Conservation (phyloP, 257 asterid genomes). For the Gynochthodes officinalis region DNA sequence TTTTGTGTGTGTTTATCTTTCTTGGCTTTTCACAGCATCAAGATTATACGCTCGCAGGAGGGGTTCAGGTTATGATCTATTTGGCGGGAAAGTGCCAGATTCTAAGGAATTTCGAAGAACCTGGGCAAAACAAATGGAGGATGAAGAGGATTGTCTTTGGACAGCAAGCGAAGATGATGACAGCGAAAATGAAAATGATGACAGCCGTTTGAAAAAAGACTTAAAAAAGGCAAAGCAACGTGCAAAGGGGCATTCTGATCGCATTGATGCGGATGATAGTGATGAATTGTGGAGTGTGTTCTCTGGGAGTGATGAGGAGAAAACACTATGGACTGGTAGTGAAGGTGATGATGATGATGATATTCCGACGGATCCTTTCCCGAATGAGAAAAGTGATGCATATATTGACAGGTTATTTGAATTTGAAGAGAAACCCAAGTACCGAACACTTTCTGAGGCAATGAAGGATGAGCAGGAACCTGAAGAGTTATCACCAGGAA, state of each 20-base stretch:
- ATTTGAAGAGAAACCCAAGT: conserved; percentile 78
- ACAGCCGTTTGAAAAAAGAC: conserved; percentile 61
- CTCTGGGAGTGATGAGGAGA: conserved; percentile 85
- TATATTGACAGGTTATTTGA: conserved; percentile 70
- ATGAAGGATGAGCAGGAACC: conserved; percentile 78
- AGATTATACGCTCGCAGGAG: conserved; percentile 59
- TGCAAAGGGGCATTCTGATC: conserved; percentile 48
- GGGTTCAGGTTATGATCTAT: conserved; percentile 63
- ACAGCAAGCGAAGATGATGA: conserved; percentile 75
- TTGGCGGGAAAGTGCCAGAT: conserved; percentile 59
- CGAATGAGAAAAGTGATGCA: conserved; percentile 69
- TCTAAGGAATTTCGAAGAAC: conserved; percentile 66
- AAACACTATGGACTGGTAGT: conserved; percentile 79
- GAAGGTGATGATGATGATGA: conserved; percentile 80
- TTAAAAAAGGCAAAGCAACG: conserved; percentile 72
- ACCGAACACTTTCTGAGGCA: conserved; percentile 64
- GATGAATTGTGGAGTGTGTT: conserved; percentile 68
- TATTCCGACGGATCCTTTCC: conserved; percentile 66
- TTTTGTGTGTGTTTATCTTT: not conserved
- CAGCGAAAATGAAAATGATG: conserved; percentile 43
- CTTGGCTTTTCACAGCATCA: conserved; percentile 37
- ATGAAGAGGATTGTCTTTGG: conserved; percentile 92
- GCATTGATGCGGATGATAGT: conserved; percentile 80
- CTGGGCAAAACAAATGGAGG: conserved; percentile 79
- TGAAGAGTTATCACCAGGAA: conserved; percentile 80